These are phyloP conservation scores for Umbellularia californica DNA, from an alignment of 164 flowering plant species.

Conservation along the genomic window DNA sequence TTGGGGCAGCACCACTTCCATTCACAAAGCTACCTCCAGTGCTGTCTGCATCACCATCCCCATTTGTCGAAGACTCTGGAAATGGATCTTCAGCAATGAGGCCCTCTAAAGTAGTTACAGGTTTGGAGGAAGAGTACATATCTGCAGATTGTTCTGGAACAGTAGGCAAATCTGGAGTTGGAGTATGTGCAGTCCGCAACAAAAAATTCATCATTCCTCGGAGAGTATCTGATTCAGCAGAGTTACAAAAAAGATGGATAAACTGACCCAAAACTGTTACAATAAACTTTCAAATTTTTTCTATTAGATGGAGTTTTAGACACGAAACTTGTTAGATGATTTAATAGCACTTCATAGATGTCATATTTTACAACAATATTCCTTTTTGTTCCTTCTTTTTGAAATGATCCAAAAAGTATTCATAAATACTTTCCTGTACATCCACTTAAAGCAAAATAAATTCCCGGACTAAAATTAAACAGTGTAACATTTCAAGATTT, in stretches of 20 bases:
- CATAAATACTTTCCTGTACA: too few species aligned
- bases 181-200: conserved; percentile 46
- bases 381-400: too few species aligned
- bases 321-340: too few species aligned
- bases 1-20: conserved; percentile 22
- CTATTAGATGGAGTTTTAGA: too few species aligned
- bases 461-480: too few species aligned
- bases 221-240: conserved; percentile 25
- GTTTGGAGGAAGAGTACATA: conserved; percentile 19
- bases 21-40: conserved; percentile 30
- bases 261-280: background rate
- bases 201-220: conserved; percentile 67
- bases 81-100: conserved; percentile 72
- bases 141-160: conserved; percentile 27
- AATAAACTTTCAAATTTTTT: background rate
- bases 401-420: too few species aligned
- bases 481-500: too few species aligned
- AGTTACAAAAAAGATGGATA: background rate
- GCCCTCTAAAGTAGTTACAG: conserved; percentile 56
- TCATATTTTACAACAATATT: too few species aligned
- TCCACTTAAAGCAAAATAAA: too few species aligned
- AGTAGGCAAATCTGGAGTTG: conserved; percentile 32
- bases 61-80: conserved; percentile 23
- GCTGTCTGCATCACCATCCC: conserved; percentile 26
- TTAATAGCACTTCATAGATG: too few species aligned